Evolutionary conservation across 78 protist genomes (phyloP).

Genomic region (Cavenderia fasciculata): DNA sequence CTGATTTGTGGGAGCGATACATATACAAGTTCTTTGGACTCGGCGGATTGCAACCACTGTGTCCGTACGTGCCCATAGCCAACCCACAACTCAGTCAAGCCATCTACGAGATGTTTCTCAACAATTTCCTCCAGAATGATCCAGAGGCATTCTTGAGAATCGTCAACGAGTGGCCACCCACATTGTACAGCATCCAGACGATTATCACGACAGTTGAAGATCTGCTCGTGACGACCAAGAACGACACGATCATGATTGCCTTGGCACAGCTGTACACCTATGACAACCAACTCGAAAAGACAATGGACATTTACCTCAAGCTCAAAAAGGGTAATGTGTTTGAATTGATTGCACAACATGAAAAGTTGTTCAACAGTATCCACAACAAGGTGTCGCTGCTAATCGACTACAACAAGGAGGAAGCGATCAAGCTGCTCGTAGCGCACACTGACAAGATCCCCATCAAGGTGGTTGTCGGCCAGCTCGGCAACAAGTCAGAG

Average conservation of each 20-base stretch:
- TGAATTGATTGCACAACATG: conserved; percentile 71
- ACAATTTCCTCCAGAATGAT: conserved; percentile 61
- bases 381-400: conserved; percentile 65
- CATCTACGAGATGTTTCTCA: conserved; percentile 81
- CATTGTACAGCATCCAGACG: conserved; percentile 74
- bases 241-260: conserved; percentile 71
- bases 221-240: not conserved
- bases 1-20: conserved; percentile 86
- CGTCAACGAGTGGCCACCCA: conserved; percentile 79
- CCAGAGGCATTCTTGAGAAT: conserved; percentile 50
- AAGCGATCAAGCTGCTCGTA: conserved; percentile 84
- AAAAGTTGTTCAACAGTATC: conserved; percentile 67
- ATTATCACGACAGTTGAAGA: conserved; percentile 53
- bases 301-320: conserved; percentile 77
- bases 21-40: conserved; percentile 43
- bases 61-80: conserved; percentile 82
- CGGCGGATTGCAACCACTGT: conserved; percentile 68
- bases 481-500: conserved; percentile 23
- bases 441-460: conserved; percentile 72
- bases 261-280: conserved; percentile 77
- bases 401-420: conserved; percentile 46
- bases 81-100: conserved; percentile 50
- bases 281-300: conserved; percentile 66
- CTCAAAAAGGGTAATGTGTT: conserved; percentile 80
- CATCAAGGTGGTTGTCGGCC: conserved; percentile 72